These are phyloP conservation scores for Neophaeococcomyces mojaviensis DNA, from an alignment of 2,329 filamentous ascomycete species.

Conservation along the genomic window DNA sequence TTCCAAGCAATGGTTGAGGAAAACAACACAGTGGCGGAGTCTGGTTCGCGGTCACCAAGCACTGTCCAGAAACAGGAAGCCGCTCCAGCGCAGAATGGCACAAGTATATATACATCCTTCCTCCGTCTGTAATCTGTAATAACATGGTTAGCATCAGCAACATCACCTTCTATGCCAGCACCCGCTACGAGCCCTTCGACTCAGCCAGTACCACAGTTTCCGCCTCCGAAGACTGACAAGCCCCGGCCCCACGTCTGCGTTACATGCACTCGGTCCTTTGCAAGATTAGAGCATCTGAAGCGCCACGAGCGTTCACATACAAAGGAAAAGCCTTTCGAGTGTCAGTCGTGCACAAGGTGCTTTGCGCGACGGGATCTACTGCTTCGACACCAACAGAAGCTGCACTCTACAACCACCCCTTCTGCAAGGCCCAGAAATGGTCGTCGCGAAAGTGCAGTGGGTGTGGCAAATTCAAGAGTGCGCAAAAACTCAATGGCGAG, in stretches of 20 bases:
- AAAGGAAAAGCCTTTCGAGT: conserved; percentile 98
- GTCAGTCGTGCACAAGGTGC: conserved; percentile 85
- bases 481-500: conserved; percentile 85
- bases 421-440: conserved; percentile 74
- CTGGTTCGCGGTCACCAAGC: neutral
- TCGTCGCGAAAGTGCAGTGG: conserved; percentile 76
- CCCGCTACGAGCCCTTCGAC: neutral
- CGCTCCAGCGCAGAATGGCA: neutral
- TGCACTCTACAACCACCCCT: conserved; percentile 86
- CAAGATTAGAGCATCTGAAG: conserved; percentile 90
- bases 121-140: neutral
- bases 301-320: conserved; percentile 96
- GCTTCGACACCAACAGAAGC: conserved; percentile 93
- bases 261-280: conserved; percentile 87
- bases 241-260: conserved; percentile 88
- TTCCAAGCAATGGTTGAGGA: neutral
- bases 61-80: neutral
- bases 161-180: neutral
- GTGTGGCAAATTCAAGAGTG: conserved; percentile 62
- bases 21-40: neutral
- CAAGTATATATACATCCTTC: neutral
- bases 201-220: conserved; percentile 28
- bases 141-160: neutral
- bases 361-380: conserved; percentile 90
- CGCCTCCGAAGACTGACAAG: conserved; percentile 92